These are phyloP conservation scores for Avena sativa DNA, from an alignment of 176 grass and related monocot species.

Conservation along the genomic window DNA sequence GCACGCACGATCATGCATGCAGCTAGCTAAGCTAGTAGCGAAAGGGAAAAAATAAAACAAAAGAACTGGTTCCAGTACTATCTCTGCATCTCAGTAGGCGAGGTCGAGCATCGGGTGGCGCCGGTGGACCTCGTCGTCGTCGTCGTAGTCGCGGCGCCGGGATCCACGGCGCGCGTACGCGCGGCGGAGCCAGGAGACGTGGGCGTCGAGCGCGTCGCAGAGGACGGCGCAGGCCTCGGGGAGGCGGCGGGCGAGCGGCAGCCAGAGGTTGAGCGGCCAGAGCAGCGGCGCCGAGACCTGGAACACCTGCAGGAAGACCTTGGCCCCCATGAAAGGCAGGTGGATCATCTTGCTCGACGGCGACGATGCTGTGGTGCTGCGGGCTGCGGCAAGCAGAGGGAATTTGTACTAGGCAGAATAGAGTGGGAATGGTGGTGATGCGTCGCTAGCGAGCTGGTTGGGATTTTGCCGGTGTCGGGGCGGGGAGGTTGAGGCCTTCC, in stretches of 20 bases:
- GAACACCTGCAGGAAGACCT: slow-evolving; percentile 44
- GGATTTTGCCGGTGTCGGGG: background rate
- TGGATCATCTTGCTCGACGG: slow-evolving; percentile 30
- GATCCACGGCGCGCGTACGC: background rate
- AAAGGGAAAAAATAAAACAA: background rate
- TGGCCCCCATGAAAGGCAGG: slow-evolving; percentile 32
- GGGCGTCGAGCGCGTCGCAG: background rate
- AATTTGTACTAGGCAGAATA: background rate
- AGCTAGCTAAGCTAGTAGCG: background rate
- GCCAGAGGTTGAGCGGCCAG: slow-evolving; percentile 42
- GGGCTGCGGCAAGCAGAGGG: background rate
- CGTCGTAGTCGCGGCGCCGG: background rate
- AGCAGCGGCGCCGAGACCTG: slow-evolving; percentile 47
- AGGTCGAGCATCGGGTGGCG: slow-evolving; percentile 36
- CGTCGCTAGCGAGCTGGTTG: background rate
- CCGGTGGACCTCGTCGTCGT: background rate
- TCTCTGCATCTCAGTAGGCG: background rate
- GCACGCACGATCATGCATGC: background rate
- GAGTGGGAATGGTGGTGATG: background rate
- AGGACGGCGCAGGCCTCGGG: slow-evolving; percentile 45
- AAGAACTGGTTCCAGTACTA: background rate
- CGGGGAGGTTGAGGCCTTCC: background rate
- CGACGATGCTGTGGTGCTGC: background rate
- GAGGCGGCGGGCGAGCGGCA: slow-evolving; percentile 44
- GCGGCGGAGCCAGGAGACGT: slow-evolving; percentile 30